Evolutionary conservation across 2,329 filamentous ascomycete genomes (phyloP).

Genomic region (Blastomyces emzantsi): DNA sequence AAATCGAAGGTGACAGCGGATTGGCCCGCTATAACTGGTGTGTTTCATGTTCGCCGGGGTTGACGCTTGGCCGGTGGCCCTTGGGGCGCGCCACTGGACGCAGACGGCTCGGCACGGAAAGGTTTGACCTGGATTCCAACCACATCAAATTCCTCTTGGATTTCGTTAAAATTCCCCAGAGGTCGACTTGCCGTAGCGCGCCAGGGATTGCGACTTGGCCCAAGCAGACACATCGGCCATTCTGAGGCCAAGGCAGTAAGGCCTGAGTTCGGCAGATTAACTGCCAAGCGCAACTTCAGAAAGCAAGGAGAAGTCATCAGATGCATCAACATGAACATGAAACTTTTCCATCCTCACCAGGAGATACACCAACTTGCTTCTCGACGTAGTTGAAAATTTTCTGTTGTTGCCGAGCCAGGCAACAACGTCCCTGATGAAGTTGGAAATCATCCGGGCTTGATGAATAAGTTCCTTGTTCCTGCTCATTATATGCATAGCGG

Average conservation of each 20-base stretch:
- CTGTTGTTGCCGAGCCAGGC: neutral
- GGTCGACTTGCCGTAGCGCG: neutral
- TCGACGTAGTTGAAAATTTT: neutral
- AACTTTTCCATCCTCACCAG: neutral
- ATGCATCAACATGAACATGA: neutral
- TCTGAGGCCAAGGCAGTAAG: neutral
- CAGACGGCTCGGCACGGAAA: neutral
- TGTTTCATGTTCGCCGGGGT: constrained; percentile 6
- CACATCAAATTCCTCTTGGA: neutral
- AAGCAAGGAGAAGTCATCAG: neutral
- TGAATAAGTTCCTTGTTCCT: neutral
- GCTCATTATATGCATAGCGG: neutral
- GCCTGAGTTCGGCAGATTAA: neutral
- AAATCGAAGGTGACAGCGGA: neutral
- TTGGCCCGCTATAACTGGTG: neutral
- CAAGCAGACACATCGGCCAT: neutral
- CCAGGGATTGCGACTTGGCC: neutral
- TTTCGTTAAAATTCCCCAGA: neutral
- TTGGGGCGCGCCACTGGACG: neutral
- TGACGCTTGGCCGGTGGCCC: neutral
- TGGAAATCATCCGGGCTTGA: neutral
- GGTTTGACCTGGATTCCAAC: neutral
- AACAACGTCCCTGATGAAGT: neutral
- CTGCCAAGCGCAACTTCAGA: neutral
- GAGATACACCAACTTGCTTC: neutral